phyloP scores from a whole-genome alignment of 1,284 basidiomycete genomes.

The Apiotrichum sp. region DNA sequence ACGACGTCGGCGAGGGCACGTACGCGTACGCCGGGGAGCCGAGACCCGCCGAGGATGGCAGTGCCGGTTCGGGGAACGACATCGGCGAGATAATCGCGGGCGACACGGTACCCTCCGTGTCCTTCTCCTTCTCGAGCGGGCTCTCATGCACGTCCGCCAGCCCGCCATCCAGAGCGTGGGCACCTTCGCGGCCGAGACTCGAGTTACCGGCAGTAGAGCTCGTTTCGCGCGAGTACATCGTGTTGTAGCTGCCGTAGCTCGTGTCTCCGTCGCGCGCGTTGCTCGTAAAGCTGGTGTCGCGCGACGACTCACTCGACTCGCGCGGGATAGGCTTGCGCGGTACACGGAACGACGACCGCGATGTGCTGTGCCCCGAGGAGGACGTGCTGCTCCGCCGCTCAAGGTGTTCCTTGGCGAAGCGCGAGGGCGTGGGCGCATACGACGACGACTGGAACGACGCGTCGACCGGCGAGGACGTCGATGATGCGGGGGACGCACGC shows the following conservation, averaged over 20 bases:
- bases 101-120: too few relatives aligned
- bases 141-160: not conserved
- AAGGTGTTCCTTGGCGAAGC: too few relatives aligned
- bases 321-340: conserved; percentile 2
- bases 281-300: not conserved
- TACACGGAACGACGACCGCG: not conserved
- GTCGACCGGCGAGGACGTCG: not conserved
- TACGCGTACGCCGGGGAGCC: too few relatives aligned
- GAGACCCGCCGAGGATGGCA: too few relatives aligned
- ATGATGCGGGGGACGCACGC: not conserved
- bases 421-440: not conserved
- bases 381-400: not conserved
- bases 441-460: not conserved
- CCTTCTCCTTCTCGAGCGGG: not conserved
- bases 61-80: too few relatives aligned
- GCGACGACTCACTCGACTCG: not conserved
- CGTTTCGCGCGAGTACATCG: not conserved
- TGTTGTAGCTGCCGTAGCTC: too few relatives aligned
- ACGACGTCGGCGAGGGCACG: too few relatives aligned
- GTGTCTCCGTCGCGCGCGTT: too few relatives aligned
- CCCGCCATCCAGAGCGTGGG: too few relatives aligned
- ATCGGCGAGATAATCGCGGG: too few relatives aligned
- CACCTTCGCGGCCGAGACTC: not conserved
- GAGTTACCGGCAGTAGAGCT: not conserved
- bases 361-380: not conserved